phyloP scores from a whole-genome alignment of 2,329 filamentous ascomycete genomes.

The Fusarium continuum region DNA sequence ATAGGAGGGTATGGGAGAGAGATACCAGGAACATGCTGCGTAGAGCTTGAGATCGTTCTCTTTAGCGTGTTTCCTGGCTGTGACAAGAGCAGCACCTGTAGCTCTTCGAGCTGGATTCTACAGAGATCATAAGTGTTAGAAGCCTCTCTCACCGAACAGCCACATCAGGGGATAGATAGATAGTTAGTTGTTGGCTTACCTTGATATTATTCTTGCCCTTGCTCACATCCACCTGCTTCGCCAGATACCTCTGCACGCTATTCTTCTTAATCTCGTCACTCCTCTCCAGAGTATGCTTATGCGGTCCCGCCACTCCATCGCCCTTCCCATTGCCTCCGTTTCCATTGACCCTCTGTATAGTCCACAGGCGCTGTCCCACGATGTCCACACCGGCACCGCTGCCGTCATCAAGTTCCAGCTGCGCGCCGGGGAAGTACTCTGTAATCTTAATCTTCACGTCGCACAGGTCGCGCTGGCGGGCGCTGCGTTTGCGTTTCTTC shows the following conservation, averaged over 20 bases:
- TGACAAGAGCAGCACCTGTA: slow-evolving; percentile 74
- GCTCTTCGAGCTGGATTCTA: slow-evolving; percentile 78
- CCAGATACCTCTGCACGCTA: slow-evolving; percentile 72
- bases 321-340: slow-evolving; percentile 78
- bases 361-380: slow-evolving; percentile 70
- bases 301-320: slow-evolving; percentile 74
- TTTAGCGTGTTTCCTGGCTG: slow-evolving; percentile 74
- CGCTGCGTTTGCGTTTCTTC: slow-evolving; percentile 81
- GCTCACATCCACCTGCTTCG: slow-evolving; percentile 72
- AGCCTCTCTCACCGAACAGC: neutral
- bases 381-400: slow-evolving; percentile 35
- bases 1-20: neutral
- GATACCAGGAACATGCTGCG: slow-evolving; percentile 86
- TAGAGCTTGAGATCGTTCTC: slow-evolving; percentile 80
- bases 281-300: slow-evolving; percentile 76
- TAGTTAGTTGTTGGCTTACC: no score
- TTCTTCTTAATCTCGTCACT: slow-evolving; percentile 86
- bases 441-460: slow-evolving; percentile 90
- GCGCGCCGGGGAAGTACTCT: slow-evolving; percentile 73
- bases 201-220: slow-evolving; percentile 60
- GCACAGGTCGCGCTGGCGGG: slow-evolving; percentile 80
- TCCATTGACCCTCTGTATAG: slow-evolving; percentile 80
- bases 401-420: slow-evolving; percentile 43
- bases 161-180: no score
- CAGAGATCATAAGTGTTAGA: neutral